Conservation (phyloP, 2,329 filamentous ascomycete species). For the Cercospora zeina region DNA sequence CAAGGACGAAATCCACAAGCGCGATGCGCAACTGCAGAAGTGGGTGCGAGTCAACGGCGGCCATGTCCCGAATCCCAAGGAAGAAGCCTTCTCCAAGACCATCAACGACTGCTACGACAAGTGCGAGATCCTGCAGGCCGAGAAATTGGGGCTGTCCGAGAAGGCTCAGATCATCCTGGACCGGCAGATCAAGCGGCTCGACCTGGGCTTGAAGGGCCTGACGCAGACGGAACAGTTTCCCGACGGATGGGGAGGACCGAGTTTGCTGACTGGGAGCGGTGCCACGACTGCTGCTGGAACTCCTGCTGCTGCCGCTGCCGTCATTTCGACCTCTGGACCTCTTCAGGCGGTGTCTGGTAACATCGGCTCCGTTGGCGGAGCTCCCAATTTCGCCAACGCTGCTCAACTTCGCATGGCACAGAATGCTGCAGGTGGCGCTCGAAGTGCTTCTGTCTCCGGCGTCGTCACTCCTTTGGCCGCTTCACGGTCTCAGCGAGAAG, state of each 20-base stretch:
- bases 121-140: slow-evolving; percentile 69
- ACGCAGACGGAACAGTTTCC: slow-evolving; percentile 60
- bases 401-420: slow-evolving; percentile 50
- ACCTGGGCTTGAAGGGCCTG: slow-evolving; percentile 62
- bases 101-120: slow-evolving; percentile 68
- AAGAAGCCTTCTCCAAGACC: slow-evolving; percentile 65
- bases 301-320: slow-evolving; percentile 36
- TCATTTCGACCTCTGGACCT: slow-evolving; percentile 54
- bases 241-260: slow-evolving; percentile 60
- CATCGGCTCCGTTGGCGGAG: slow-evolving; percentile 48
- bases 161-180: slow-evolving; percentile 65
- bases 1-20: slow-evolving; percentile 66
- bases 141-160: slow-evolving; percentile 70
- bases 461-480: slow-evolving; percentile 30
- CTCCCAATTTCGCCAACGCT: slow-evolving; percentile 55
- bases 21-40: slow-evolving; percentile 74
- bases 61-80: slow-evolving; percentile 71
- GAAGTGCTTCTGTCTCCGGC: slow-evolving; percentile 23
- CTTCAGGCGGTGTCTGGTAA: slow-evolving; percentile 59
- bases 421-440: slow-evolving; percentile 32
- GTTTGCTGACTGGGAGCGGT: slow-evolving; percentile 53
- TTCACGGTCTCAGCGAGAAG: slow-evolving; percentile 40
- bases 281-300: slow-evolving; percentile 33
- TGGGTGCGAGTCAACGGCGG: slow-evolving; percentile 77
- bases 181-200: slow-evolving; percentile 63